Evolutionary conservation across 1,284 basidiomycete species (phyloP), one percentile per base, ranked within the genome.

Genomic region (Ceratobasidium sp.): DNA sequence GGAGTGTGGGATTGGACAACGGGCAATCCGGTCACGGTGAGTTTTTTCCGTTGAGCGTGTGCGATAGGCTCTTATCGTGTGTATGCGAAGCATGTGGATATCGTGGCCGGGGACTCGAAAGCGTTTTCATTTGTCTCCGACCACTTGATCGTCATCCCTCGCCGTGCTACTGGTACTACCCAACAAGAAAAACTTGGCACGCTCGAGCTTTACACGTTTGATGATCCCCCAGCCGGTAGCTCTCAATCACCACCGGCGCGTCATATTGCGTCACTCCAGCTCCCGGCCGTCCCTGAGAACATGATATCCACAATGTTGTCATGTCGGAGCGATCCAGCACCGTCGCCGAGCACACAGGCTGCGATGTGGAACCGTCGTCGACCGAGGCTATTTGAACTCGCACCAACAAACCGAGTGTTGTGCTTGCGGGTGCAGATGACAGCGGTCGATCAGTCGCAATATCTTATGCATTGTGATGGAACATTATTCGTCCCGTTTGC

Each of bases 1-100:
- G 47, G 28, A 11, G 49, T 75, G 20, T 75, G 73, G 73, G 60
- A 75, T 28, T 75, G 73, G 73, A 75, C 73, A 15, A 65, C 60
- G 20, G 73, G 73, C 8, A 54, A 54, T 33, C 23, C 37, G 33
- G 33, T 75, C 51, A 54, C 73, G 51, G 73, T 71, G 35, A 49
- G 68, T 65, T 1, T 28, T 13, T 49, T 3, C 31, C 15, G 10
- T 15, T 63, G 23, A 39, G 8, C 7, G 33, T 42, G 13, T 42
- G n/a, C 39, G 20, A 17, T 17, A 45, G 37, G 28, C 39, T 63
- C 23, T 37, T 45, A 13, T 60, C 10, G 11, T 11, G 42, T 60
- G 39, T 33, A 11, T 61, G 37, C 35, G 33, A 37, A 75, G 69
- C 37, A 63, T 37, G 28, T 63, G 17, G 28, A 63, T 20, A 17